These are phyloP conservation scores for Astragalus membranaceus DNA, from an alignment of 306 rosid genomes.

Conservation along the genomic window DNA sequence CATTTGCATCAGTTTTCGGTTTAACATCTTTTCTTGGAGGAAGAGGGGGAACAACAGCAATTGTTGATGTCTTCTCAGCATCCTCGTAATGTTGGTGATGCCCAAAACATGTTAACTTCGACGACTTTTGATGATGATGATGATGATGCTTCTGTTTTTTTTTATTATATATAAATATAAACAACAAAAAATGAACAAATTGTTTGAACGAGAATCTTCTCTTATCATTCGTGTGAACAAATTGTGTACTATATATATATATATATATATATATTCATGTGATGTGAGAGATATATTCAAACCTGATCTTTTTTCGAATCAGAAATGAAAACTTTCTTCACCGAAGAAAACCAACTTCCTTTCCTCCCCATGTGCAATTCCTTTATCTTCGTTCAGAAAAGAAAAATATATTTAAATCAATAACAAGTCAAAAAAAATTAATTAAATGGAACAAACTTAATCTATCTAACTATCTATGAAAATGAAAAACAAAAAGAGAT, in stretches of 20 bases:
- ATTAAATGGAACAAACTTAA: not conserved
- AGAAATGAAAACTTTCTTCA: slow-evolving; percentile 62
- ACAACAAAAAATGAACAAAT: not conserved
- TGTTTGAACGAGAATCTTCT: slow-evolving; percentile 7
- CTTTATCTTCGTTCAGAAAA: slow-evolving; percentile 19
- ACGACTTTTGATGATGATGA: slow-evolving; percentile 25
- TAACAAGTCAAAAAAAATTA: not conserved
- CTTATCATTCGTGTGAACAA: not conserved
- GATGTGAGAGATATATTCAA: not conserved
- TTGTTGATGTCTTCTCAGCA: slow-evolving; percentile 17
- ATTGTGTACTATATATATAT: no score
- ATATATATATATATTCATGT: not conserved
- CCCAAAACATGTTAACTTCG: slow-evolving; percentile 67
- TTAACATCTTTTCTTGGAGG: slow-evolving; percentile 31
- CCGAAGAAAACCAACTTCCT: slow-evolving; percentile 78
- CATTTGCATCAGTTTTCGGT: slow-evolving; percentile 25
- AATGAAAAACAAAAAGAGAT: not conserved
- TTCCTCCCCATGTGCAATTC: slow-evolving; percentile 73
- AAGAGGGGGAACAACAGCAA: slow-evolving; percentile 25
- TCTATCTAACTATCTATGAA: not conserved
- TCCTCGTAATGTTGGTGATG: slow-evolving; percentile 21
- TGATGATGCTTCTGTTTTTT: slow-evolving; percentile 34
- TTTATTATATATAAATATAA: not conserved
- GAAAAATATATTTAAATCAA: not conserved
- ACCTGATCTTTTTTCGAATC: slow-evolving; percentile 80